Base-by-base conservation (phyloP, 129 eudicot species). In the Tanacetum coccineum region DNA sequence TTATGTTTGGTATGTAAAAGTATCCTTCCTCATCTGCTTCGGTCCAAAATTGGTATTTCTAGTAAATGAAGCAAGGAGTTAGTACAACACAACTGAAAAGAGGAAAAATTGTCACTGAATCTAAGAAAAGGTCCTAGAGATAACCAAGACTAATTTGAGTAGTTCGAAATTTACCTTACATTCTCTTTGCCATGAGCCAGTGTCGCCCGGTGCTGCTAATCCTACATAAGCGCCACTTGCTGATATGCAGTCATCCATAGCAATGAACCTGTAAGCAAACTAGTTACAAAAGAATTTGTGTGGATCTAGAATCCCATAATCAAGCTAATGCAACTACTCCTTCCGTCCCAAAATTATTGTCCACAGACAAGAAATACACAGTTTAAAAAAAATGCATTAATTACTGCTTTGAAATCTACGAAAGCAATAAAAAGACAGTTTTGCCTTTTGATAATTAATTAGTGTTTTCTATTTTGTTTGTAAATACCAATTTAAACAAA, bases 121-220 rank as follows among this genome's bases (percentile, higher is more conserved):
- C 14, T 18, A 49, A 42, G 28, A n/a, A 2, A 13, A 48, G 36
- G 25, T 3, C 39, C 13, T 21, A 56, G 39, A 56, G 11, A 52
- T 52, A 52, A 21, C 21, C 10, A 52, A 17, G 26, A 4, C 8
- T 22, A 25, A 61, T 15, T 12, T 15, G 12, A 3, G 8, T 21
- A n/a, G 50, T 30, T 8, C 3, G 1, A 17, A 59, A 11, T 1
- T 77, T 47, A 85, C 97, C 93, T 87, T 91, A 83, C 83, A 70
- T 85, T 91, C 96, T 75, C 79, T 81, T 79, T 91, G 97, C 85
- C 91, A 87, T 45, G 97, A 87, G 64, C 96, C 96, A 45, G 50
- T 63, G 5, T 82, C 90, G 62, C 97, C 97, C 3, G 93, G 93
- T 55, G 83, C 80, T 44, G 96, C 95, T 63, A 93, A 76, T 40